phyloP scores from a whole-genome alignment of 2,329 filamentous ascomycete genomes.

The Cladosporium sp. region DNA sequence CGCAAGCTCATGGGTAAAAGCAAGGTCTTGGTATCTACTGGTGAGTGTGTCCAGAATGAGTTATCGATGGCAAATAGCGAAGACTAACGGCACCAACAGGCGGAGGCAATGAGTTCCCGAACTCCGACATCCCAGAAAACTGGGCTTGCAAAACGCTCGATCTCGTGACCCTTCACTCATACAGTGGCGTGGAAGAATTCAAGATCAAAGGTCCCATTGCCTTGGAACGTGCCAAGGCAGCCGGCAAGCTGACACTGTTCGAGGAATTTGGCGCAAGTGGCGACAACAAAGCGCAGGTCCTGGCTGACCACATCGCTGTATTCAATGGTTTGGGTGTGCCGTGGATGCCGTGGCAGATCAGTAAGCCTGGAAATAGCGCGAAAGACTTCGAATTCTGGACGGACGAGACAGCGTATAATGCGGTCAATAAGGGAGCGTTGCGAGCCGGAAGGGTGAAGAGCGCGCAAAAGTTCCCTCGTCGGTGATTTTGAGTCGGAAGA shows the following conservation, averaged over 20 bases:
- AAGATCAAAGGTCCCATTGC: slow-evolving; percentile 1
- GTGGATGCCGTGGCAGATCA: slow-evolving; percentile 12
- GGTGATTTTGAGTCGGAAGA: not conserved
- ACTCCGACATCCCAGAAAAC: slow-evolving; percentile 7
- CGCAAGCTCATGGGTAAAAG: not conserved
- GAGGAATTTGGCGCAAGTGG: slow-evolving; percentile 6
- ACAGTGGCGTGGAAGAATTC: slow-evolving; percentile 6
- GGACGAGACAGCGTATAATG: not conserved
- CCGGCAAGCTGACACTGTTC: not conserved
- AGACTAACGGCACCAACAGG: not conserved
- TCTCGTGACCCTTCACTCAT: not conserved
- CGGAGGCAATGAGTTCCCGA: slow-evolving; percentile 3
- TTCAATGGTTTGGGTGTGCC: slow-evolving; percentile 1
- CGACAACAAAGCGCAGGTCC: not conserved
- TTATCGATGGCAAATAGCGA: not conserved
- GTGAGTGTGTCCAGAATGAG: not conserved
- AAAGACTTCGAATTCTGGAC: slow-evolving; percentile 11
- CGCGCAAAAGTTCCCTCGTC: not conserved
- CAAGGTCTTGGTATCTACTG: not conserved
- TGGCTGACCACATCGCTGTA: not conserved
- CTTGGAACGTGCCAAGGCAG: not conserved
- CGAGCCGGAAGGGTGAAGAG: not conserved
- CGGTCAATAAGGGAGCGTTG: not conserved
- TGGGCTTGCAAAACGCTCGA: slow-evolving; percentile 5
- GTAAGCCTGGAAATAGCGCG: slow-evolving; percentile 1